Base-by-base conservation (phyloP, 371 early-diverging fungal genomes). In the Syncephalis fuscata region DNA sequence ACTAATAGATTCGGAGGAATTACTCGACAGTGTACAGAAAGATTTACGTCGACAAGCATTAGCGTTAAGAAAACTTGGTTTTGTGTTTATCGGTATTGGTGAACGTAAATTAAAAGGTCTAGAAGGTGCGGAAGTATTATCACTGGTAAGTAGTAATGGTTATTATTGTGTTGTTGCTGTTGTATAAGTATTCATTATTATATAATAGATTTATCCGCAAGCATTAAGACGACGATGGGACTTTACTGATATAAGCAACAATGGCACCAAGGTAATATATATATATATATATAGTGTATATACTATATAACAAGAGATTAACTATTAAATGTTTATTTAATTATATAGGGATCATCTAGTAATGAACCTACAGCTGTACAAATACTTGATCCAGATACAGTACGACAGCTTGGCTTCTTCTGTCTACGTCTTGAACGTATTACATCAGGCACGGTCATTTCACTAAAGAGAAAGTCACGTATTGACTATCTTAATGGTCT, bases 101-200 rank as follows among this genome's bases (percentile, higher is more conserved):
- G 87, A 86, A 54, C 68, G 68, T 17, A 79, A 82, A 46, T 65
- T 92, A 16, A 90, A 88, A 61, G 92, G 92, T 0, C 57, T 92
- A 21, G 92, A 92, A 59, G 84, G 82, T 1, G 83, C 90, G 1
- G 93, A 92, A 58, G 68, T 75, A 55, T 61, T 92, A n/a, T 80
- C 76, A 32, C 54, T 81, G 51, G 76, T 32, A 32, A 11, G 32
- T 11, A 32, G n/a, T n/a, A n/a, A n/a, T n/a, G n/a, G n/a, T n/a
- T n/a, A n/a, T n/a, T n/a, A n/a, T n/a, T n/a, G n/a, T n/a, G n/a
- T n/a, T n/a, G n/a, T n/a, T n/a, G n/a, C 11, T 17, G 45, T n/a
- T n/a, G n/a, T n/a, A n/a, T n/a, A n/a, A n/a, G n/a, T n/a, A n/a
- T 39, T 49, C 1, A 51, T 19, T 19, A 16, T 25, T 7, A 25